Evolutionary conservation across 2,329 filamentous ascomycete genomes (phyloP).

Genomic region (Apiospora sp.): DNA sequence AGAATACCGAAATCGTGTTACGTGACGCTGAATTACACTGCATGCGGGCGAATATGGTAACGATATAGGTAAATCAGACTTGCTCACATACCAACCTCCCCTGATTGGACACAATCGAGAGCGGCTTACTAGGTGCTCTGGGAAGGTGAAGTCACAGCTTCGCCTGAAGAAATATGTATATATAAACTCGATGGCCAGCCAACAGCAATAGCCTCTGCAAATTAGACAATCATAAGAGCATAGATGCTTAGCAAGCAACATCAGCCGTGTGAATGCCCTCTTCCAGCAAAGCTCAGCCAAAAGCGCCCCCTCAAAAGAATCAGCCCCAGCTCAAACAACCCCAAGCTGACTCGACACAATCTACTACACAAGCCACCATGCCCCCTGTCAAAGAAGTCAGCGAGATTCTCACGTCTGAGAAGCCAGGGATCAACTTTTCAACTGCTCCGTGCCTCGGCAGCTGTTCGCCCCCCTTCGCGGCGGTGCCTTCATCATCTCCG

Average conservation of each 20-base stretch:
- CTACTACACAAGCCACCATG: constrained; percentile 20
- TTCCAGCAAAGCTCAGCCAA: not conserved
- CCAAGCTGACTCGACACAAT: not conserved
- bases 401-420: constrained; percentile 28
- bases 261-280: not conserved
- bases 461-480: not conserved
- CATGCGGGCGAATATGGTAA: not conserved
- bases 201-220: not conserved
- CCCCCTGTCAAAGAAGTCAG: constrained; percentile 24
- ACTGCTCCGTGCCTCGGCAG: not conserved
- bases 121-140: not conserved
- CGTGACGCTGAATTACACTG: not conserved
- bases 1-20: not conserved
- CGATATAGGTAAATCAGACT: not conserved
- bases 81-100: not conserved
- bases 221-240: not conserved
- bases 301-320: not conserved
- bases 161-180: not conserved
- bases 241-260: not conserved
- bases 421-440: constrained; percentile 24
- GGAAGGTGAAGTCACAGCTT: constrained; percentile 13
- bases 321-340: not conserved
- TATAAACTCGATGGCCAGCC: not conserved
- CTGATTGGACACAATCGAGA: not conserved
- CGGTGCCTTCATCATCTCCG: not conserved